Percentiles rank a stretch among this genome's conserved stretches.
phyloP scores from a whole-genome alignment of 768 basidiomycete species.

The Dacryopinax primogenitus region DNA sequence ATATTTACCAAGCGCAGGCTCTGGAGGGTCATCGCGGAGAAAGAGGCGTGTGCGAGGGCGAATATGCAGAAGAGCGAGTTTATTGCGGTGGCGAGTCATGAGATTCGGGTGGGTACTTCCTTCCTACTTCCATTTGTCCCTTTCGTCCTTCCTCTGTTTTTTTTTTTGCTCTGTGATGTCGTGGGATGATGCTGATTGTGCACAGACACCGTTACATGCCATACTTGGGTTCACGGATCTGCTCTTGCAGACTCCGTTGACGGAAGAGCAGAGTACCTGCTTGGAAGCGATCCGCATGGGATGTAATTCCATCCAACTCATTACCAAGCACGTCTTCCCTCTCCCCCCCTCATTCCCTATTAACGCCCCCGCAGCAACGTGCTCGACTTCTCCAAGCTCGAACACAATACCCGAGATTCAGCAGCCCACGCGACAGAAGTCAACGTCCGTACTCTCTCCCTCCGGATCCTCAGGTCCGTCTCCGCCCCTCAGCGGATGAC shows the following conservation, averaged over 20 bases:
- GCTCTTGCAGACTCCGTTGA: neutral
- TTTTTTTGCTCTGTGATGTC: neutral
- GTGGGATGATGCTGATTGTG: neutral
- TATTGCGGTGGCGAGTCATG: neutral
- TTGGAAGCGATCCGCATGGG: neutral
- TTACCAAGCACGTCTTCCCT: neutral
- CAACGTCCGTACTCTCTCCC: neutral
- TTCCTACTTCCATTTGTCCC: too few species aligned
- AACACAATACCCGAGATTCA: neutral
- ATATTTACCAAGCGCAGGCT: slow-evolving; percentile 1
- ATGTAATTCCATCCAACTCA: neutral
- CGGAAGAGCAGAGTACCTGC: neutral
- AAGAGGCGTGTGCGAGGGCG: neutral
- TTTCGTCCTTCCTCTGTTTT: neutral
- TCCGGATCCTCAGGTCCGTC: neutral
- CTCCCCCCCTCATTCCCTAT: neutral
- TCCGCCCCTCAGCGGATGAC: neutral
- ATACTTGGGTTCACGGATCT: slow-evolving; percentile 2
- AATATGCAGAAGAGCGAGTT: slow-evolving; percentile 2
- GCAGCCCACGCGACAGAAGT: neutral
- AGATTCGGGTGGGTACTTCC: neutral
- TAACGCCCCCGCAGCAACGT: neutral
- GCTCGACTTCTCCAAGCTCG: slow-evolving; percentile 6
- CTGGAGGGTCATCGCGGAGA: slow-evolving; percentile 1
- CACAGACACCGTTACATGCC: neutral